Percentiles rank a stretch among this genome's conserved stretches.
Evolutionary conservation across 495 filamentous ascomycete genomes (phyloP).

Genomic region (Articulospora tetracladia): DNA sequence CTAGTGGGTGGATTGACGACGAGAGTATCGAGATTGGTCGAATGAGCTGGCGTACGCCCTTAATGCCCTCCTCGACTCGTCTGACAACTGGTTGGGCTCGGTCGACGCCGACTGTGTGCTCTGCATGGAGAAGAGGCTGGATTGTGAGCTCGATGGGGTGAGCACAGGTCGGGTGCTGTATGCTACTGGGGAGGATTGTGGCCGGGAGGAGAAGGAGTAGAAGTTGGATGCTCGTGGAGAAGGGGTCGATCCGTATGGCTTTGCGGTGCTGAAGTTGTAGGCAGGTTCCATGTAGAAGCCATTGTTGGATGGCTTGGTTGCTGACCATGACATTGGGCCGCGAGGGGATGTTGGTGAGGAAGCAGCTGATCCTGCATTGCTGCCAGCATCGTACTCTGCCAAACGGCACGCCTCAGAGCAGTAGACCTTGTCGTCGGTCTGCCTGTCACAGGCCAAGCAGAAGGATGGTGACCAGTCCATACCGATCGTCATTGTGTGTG

Average conservation of each 20-base stretch:
- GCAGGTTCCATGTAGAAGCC: constrained; percentile 67
- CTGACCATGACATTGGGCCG: constrained; percentile 37
- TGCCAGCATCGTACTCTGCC: constrained; percentile 74
- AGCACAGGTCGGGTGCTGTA: constrained; percentile 36
- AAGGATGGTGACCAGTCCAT: constrained; percentile 89
- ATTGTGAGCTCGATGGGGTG: constrained; percentile 80
- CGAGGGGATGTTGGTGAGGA: constrained; percentile 45
- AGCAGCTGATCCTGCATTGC: constrained; percentile 49
- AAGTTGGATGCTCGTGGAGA: constrained; percentile 34
- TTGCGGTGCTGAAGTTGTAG: constrained; percentile 59
- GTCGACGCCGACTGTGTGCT: constrained; percentile 53
- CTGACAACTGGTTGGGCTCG: constrained; percentile 58
- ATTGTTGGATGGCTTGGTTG: constrained; percentile 37
- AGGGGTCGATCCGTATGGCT: constrained; percentile 40
- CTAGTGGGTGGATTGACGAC: constrained; percentile 40
- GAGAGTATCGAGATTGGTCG: constrained; percentile 65
- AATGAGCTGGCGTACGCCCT: constrained; percentile 84
- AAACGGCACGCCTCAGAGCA: constrained; percentile 92
- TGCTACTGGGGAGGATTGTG: constrained; percentile 20
- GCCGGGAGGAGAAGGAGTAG: constrained; percentile 27
- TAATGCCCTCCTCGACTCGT: constrained; percentile 74
- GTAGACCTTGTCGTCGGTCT: constrained; percentile 75
- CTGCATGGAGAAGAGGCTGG: constrained; percentile 75
- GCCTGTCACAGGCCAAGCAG: constrained; percentile 91
- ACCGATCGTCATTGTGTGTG: constrained; percentile 54